Conservation (phyloP, 2,329 filamentous ascomycete species). For the Fonsecaea multimorphosa region DNA sequence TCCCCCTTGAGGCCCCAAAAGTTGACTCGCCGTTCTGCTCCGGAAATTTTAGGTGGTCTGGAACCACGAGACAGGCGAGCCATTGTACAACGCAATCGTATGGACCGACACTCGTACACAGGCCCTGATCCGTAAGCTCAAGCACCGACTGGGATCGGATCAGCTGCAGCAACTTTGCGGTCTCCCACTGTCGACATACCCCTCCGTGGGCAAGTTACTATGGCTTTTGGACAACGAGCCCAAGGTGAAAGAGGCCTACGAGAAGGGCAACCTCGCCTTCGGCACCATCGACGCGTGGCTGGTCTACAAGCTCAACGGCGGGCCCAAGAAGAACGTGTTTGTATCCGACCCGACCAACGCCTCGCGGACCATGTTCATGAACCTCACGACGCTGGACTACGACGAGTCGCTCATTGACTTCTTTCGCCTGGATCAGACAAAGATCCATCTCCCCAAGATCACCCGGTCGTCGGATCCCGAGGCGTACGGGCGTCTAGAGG, state of each 20-base stretch:
- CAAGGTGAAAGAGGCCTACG: conserved; percentile 74
- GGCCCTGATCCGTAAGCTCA: conserved; percentile 76
- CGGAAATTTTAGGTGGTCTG: conserved; percentile 63
- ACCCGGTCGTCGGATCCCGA: conserved; percentile 77
- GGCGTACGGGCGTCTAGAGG: conserved; percentile 71
- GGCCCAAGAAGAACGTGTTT: conserved; percentile 67
- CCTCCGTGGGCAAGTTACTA: conserved; percentile 80
- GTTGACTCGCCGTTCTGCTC: neutral
- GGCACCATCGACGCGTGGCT: conserved; percentile 91
- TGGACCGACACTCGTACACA: conserved; percentile 88
- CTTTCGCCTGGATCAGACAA: conserved; percentile 74
- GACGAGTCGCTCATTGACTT: conserved; percentile 77
- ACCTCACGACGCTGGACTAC: conserved; percentile 79
- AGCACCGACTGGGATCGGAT: conserved; percentile 69
- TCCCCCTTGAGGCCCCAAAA: too few relatives aligned
- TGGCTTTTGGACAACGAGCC: conserved; percentile 81
- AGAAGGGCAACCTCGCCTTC: conserved; percentile 76
- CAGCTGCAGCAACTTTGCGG: conserved; percentile 74
- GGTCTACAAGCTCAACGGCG: conserved; percentile 79
- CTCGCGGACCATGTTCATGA: conserved; percentile 92
- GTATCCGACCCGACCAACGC: conserved; percentile 90
- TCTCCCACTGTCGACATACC: conserved; percentile 84
- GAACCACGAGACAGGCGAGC: conserved; percentile 79
- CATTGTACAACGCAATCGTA: conserved; percentile 84
- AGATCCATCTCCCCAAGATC: conserved; percentile 78